Base-by-base conservation (phyloP, 2,329 filamentous ascomycete genomes). In the Ophiostoma sp. region DNA sequence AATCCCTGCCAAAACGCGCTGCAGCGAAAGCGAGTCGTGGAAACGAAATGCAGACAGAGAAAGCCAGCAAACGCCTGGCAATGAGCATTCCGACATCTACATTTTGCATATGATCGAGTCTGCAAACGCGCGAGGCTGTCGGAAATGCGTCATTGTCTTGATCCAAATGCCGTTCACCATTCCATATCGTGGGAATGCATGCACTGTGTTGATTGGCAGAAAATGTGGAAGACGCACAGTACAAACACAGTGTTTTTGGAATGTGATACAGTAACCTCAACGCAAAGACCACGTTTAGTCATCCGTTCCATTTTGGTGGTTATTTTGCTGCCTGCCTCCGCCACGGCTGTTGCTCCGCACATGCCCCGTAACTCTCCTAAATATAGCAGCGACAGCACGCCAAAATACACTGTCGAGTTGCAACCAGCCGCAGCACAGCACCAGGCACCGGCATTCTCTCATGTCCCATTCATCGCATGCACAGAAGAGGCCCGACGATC, bases 381-480 rank as follows among this genome's bases (percentile, higher is more conserved):
- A 70, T 70, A 70, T 70, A 70, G 69, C 69, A 33, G 15, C 25
- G 9, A 8, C 42, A 50, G 6, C 42, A 6, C 64, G 25, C 63
- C 45, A 50, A 68, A 33, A 9, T 28, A 31, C 42, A 31, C 64
- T 68, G 11, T 50, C 42, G 22, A 22, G 12, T 12, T 22, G n/a
- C 19, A 55, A 50, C 48, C 66, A 55, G 28, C 45, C 66, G 31
- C 66, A 69, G 48, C 45, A 55, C 15, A 69, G n/a, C 36, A 64
- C 9, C 66, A 55, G 45, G 66, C 48, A 69, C 17, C 66, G 11
- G 48, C 19, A 15, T 69, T 69, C 66, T 69, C n/a, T 4, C 4
- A 31, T 7, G 22, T 48, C 63, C 25, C 22, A 68, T 68, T 48
- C 39, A 68, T 42, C 39, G 39, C 22, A 68, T 48, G 4, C 22